Percentiles rank a stretch among this genome's conserved stretches.
Conservation (phyloP, 108 stramenopile genomes). For the Cyclotella cryptica region DNA sequence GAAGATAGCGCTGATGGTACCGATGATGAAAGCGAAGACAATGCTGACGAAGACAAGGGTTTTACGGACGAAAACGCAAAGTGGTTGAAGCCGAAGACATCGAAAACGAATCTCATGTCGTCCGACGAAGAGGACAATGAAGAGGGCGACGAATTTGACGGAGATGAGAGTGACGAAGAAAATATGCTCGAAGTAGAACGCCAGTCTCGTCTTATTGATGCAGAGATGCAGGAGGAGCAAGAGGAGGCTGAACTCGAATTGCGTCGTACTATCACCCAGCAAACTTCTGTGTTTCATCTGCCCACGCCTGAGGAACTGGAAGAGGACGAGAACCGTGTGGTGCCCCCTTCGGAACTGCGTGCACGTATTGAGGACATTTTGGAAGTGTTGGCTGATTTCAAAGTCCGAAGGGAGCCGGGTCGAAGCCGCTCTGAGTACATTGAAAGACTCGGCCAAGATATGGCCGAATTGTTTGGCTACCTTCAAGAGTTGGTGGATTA, state of each 20-base stretch:
- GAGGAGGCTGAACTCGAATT: slow-evolving; percentile 87
- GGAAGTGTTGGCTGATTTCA: slow-evolving; percentile 93
- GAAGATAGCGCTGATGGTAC: slow-evolving; percentile 27
- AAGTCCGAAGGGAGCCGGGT: slow-evolving; percentile 82
- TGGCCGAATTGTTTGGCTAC: slow-evolving; percentile 96
- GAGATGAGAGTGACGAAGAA: slow-evolving; percentile 69
- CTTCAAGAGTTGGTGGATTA: slow-evolving; percentile 95
- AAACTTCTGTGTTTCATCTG: slow-evolving; percentile 83
- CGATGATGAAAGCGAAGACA: slow-evolving; percentile 22
- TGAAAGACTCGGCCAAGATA: slow-evolving; percentile 85
- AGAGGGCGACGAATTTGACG: slow-evolving; percentile 58
- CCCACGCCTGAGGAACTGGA: slow-evolving; percentile 86
- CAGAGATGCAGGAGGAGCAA: slow-evolving; percentile 66
- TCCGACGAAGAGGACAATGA: slow-evolving; percentile 76
- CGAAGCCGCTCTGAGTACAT: slow-evolving; percentile 93
- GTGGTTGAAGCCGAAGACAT: slow-evolving; percentile 81
- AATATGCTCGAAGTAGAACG: slow-evolving; percentile 82
- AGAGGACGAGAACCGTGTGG: slow-evolving; percentile 87
- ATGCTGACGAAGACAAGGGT: slow-evolving; percentile 46
- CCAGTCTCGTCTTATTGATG: slow-evolving; percentile 74
- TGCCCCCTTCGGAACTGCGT: slow-evolving; percentile 90
- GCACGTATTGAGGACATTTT: slow-evolving; percentile 92
- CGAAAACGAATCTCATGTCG: slow-evolving; percentile 57
- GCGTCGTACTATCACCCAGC: slow-evolving; percentile 77
- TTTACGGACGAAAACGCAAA: slow-evolving; percentile 70